Percentiles rank a stretch among this genome's conserved stretches.
phyloP scores from a whole-genome alignment of 1,139 yeast species.

The Groenewaldozyma sp. region DNA sequence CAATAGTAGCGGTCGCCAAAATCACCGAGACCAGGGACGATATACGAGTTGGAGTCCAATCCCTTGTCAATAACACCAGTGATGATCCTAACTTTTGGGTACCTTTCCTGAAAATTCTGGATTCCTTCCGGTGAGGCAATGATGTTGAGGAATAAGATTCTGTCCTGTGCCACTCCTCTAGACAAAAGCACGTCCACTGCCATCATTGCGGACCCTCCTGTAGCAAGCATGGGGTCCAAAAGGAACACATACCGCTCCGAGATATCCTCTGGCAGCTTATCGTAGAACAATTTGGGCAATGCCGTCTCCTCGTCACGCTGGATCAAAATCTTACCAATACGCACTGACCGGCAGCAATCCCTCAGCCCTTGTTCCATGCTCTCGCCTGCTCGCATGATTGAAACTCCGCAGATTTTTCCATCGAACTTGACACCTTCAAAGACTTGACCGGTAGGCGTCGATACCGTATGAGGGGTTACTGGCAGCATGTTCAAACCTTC shows the following conservation, averaged over 20 bases:
- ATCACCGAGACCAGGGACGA: constrained; percentile 93
- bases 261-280: constrained; percentile 88
- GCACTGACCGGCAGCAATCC: constrained; percentile 90
- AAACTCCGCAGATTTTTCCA: constrained; percentile 95
- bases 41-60: constrained; percentile 73
- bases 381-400: constrained; percentile 96
- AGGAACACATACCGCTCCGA: constrained; percentile 78
- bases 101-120: constrained; percentile 60
- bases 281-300: constrained; percentile 53
- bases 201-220: constrained; percentile 97
- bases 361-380: constrained; percentile 97
- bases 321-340: constrained; percentile 91
- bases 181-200: constrained; percentile 84
- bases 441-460: constrained; percentile 66
- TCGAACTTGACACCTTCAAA: constrained; percentile 75
- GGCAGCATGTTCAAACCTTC: constrained; percentile 92
- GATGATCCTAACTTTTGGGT: constrained; percentile 77
- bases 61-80: constrained; percentile 90
- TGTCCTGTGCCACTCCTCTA: constrained; percentile 79
- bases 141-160: constrained; percentile 80
- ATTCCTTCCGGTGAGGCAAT: constrained; percentile 95
- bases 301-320: constrained; percentile 96
- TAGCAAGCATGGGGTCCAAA: constrained; percentile 94
- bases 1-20: constrained; percentile 97
- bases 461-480: constrained; percentile 54